Evolutionary conservation across 2,329 filamentous ascomycete genomes (phyloP), one percentile per base, ranked within the genome.

Genomic region (Periglandula ipomoeae): DNA sequence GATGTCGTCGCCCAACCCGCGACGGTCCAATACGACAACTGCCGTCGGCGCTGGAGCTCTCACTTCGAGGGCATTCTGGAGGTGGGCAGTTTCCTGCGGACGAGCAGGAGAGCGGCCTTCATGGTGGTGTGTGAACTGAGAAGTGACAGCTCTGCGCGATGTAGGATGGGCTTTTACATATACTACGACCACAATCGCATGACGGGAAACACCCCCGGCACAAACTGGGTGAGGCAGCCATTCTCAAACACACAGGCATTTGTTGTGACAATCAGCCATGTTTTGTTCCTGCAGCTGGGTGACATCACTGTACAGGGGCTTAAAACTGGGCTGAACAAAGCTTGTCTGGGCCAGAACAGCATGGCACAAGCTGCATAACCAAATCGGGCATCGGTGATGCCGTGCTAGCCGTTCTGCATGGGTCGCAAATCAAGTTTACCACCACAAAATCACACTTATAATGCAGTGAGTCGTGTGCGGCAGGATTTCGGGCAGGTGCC

Each of bases 1-100:
- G 9, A 79, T 65, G 48, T 75, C 65, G 46, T 65, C 60, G 37
- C 60, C 58, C 7, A 72, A 49, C 44, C 62, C 62, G 23, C 69
- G 63, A 30, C 68, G 47, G 26, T 57, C 48, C 11, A 64, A 50
- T 8, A 47, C 53, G 4, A 56, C 51, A 6, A 48, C 44, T 1
- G 47, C 51, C 13, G 63, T 63, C 20, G 63, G 59, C 26, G 57
- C 55, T 7, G 59, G 56, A 15, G 53, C 57, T 41, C 49, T 50
- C 24, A 47, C 50, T 15, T 54, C 53, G 8, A 47, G 44, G 19
- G 8, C 41, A 34, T 49, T 37, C 20, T 17, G 23, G 6, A 24
- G 34, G 10, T 22, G 37, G 13, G 5, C 15, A 22, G 47, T 47
- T 41, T 45, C 34, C 17, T 24, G 17, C 13, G 46, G 42, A 49